Base-by-base conservation (phyloP, 2,329 filamentous ascomycete species). In the Triangularia setosa region DNA sequence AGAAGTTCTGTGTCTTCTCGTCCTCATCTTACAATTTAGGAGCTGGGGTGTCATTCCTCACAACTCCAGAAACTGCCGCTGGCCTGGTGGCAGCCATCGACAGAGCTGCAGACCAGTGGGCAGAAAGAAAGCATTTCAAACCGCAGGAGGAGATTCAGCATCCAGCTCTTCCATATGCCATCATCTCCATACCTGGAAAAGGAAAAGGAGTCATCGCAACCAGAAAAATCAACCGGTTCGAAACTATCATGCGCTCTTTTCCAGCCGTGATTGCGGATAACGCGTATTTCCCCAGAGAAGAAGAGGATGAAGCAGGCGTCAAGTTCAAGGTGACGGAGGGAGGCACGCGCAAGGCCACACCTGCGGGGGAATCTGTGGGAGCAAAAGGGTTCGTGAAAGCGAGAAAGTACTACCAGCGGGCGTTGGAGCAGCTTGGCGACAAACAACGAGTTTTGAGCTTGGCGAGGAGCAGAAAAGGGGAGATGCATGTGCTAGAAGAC, bases 121-220 rank as follows among this genome's bases (percentile, higher is more conserved):
- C n/a, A n/a, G 35, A 24, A 14, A 21, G 53, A 11, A n/a, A 14
- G 18, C 54, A 60, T 23, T 55, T 55, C 35, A 52, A 24, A 27
- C 58, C 21, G 1, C 24, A 27, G 27, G 52, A 28, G 23, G 52
- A 55, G 52, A 16, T 25, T 16, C 52, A 28, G 24, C 52, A 63
- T 21, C n/a, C 18, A 16, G 28, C 55, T 23, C 21, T 63, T 8
- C 68, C 72, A 0, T 77, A 75, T 64, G 65, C 68, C 18, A 59
- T 76, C 33, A 48, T 64, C 24, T 67, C 72, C 4, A 67, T 74
- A 0, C 68, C 70, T 1, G 73, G 71, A 0, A 75, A 74, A 58
- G 76, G 74, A 0, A 65, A 71, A 12, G 76, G 76, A 8, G 72
- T 74, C 2, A 54, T 77, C 12, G 76, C 75, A 1, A 71, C 68